Evolutionary conservation across 331 rosid species (phyloP), one percentile per base, ranked within the genome.

Genomic region (Malus hybrid): DNA sequence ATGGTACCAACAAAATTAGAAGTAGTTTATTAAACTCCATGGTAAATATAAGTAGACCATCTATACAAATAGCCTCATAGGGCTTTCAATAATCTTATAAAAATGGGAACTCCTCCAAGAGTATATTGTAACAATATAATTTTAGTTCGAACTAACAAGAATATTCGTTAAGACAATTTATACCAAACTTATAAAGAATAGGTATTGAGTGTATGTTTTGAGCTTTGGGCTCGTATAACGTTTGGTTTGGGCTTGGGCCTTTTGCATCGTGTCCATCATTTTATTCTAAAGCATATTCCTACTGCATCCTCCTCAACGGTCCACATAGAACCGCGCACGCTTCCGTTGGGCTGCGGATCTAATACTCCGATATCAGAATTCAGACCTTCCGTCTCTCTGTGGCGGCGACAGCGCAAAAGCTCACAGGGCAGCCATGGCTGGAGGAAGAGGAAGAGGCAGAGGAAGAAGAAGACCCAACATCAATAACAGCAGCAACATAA

Each of bases 381-480:
- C 22, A 2, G 69, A 32, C 27, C 13, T n/a, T 65, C 13, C 5
- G 39, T 48, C 7, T 71, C 65, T 33, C 5, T 33, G 54, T 22
- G 19, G 5, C 10, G 28, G 57, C 57, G 0, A 52, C 10, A 52
- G 57, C 20, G 57, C 57, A 16, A 52, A 16, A 52, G 57, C 67
- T 55, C 2, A 39, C 18, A 28, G 46, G 9, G 65, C 54, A 36
- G 77, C 78, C 52, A 77, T 72, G 81, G 82, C 72, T 7, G 24
- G 24, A 24, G 24, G 24, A 24, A 24, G 24, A 24, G 13, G 66
- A 55, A 19, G 77, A 70, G 93, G 95, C 56, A 81, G 89, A 56
- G 95, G 96, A 65, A 80, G 88, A 60, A 70, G 97, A 74, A 77
- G 85, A 81, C 67, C 89, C 5, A 55, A 33, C 72, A 55, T n/a